phyloP scores from a whole-genome alignment of 2,329 filamentous ascomycete species.

The Venturia nashicola region DNA sequence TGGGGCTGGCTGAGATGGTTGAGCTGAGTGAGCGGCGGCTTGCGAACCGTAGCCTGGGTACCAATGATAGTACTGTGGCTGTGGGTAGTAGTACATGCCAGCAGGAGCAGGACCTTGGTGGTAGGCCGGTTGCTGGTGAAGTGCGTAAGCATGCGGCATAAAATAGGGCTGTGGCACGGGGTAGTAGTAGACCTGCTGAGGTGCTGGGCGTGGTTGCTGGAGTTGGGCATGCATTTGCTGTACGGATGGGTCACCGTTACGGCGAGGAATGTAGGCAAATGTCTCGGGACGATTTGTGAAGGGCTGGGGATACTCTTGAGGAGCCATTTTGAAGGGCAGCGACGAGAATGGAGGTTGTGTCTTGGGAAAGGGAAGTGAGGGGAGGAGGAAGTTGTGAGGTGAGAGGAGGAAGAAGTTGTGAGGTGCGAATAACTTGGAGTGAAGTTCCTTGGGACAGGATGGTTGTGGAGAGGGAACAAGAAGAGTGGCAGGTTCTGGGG shows the following conservation, averaged over 20 bases:
- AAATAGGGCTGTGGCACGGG: not conserved
- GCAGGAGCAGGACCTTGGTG: not conserved
- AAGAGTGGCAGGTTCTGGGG: not conserved
- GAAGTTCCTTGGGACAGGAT: not conserved
- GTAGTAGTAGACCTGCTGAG: not conserved
- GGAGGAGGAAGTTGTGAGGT: not conserved
- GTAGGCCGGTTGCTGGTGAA: not conserved
- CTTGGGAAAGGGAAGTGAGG: not conserved
- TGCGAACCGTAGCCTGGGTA: not conserved
- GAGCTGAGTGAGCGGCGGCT: not conserved
- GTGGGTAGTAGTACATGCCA: slow-evolving; percentile 3
- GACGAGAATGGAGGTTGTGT: not conserved
- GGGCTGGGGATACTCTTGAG: slow-evolving; percentile 1
- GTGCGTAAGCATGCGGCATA: not conserved
- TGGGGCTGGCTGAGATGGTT: not conserved
- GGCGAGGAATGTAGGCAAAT: slow-evolving; percentile 2
- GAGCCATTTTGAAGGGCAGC: not conserved
- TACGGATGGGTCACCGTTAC: not conserved
- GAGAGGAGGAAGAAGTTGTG: not conserved
- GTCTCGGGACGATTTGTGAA: slow-evolving; percentile 3
- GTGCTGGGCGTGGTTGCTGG: not conserved
- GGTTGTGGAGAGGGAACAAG: not conserved
- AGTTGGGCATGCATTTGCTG: not conserved
- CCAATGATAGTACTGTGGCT: not conserved
- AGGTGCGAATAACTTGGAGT: not conserved